Conservation (phyloP, 257 asterid genomes). For the Cordia subcordata region DNA sequence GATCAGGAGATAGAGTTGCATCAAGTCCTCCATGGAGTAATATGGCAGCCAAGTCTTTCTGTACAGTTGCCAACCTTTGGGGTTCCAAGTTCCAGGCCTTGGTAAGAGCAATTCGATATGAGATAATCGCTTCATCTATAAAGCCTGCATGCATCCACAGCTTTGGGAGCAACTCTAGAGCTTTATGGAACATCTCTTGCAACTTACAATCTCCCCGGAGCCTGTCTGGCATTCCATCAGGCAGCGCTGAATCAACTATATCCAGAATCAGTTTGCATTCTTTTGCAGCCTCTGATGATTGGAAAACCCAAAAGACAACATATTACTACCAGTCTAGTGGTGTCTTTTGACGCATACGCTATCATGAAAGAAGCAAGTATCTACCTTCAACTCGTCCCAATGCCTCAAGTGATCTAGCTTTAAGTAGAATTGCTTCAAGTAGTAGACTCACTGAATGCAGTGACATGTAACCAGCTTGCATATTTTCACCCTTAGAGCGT, state of each 20-base stretch:
- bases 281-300: slow-evolving; percentile 62
- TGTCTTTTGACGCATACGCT: too few relatives aligned
- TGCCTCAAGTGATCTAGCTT: slow-evolving; percentile 67
- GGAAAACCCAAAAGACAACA: neutral
- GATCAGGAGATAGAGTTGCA: slow-evolving; percentile 36
- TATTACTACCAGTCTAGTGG: slow-evolving; percentile 8
- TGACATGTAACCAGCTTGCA: slow-evolving; percentile 60
- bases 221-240: slow-evolving; percentile 45
- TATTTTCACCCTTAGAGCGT: slow-evolving; percentile 36
- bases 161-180: slow-evolving; percentile 71
- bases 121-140: slow-evolving; percentile 60
- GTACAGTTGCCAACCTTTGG: slow-evolving; percentile 53
- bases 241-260: slow-evolving; percentile 74
- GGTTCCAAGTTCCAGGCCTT: slow-evolving; percentile 76
- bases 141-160: slow-evolving; percentile 64
- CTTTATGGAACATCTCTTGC: slow-evolving; percentile 72
- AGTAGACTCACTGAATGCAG: slow-evolving; percentile 80
- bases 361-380: neutral
- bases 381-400: slow-evolving; percentile 83
- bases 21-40: slow-evolving; percentile 77
- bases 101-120: slow-evolving; percentile 59
- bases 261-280: slow-evolving; percentile 82
- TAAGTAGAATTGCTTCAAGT: slow-evolving; percentile 78
- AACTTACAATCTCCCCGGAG: slow-evolving; percentile 55
- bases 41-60: slow-evolving; percentile 59